Percentiles rank a stretch among this genome's conserved stretches.
phyloP scores from a whole-genome alignment of 805 yeast species.

The Pichia ethanolica region DNA sequence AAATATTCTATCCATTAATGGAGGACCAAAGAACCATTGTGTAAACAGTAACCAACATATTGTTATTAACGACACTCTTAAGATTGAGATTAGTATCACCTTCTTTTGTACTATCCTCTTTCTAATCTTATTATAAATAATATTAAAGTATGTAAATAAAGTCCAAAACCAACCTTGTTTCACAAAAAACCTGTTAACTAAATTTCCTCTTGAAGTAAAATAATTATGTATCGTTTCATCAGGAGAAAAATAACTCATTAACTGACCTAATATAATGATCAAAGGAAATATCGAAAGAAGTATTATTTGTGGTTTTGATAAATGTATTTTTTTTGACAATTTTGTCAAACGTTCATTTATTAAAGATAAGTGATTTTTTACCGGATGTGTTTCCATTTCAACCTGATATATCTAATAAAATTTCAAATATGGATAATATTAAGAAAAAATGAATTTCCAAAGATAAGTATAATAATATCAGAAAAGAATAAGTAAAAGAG shows the following conservation, averaged over 20 bases:
- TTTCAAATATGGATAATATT: too few species aligned
- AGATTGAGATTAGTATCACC: slow-evolving; percentile 11
- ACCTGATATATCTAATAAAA: too few species aligned
- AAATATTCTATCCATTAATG: slow-evolving; percentile 84
- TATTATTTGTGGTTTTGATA: slow-evolving; percentile 2
- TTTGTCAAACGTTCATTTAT: neutral
- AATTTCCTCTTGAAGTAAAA: slow-evolving; percentile 56
- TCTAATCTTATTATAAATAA: slow-evolving; percentile 10
- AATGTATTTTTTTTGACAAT: neutral
- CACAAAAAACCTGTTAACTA: slow-evolving; percentile 69
- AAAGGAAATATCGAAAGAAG: slow-evolving; percentile 25
- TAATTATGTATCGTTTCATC: slow-evolving; percentile 40
- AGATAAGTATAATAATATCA: too few species aligned
- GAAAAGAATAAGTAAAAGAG: too few species aligned
- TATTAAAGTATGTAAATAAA: slow-evolving; percentile 30
- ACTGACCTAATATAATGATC: slow-evolving; percentile 45
- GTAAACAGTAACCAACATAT: slow-evolving; percentile 81
- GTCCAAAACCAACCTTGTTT: slow-evolving; percentile 96
- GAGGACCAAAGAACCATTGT: slow-evolving; percentile 80
- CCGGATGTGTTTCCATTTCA: slow-evolving; percentile 1
- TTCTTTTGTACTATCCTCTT: neutral
- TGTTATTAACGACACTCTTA: slow-evolving; percentile 50
- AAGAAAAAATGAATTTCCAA: too few species aligned
- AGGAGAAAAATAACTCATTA: slow-evolving; percentile 39
- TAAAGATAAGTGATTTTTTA: neutral